These are phyloP conservation scores for Penicillium verrucosum DNA, from an alignment of 2,329 filamentous ascomycete species.

Conservation along the genomic window DNA sequence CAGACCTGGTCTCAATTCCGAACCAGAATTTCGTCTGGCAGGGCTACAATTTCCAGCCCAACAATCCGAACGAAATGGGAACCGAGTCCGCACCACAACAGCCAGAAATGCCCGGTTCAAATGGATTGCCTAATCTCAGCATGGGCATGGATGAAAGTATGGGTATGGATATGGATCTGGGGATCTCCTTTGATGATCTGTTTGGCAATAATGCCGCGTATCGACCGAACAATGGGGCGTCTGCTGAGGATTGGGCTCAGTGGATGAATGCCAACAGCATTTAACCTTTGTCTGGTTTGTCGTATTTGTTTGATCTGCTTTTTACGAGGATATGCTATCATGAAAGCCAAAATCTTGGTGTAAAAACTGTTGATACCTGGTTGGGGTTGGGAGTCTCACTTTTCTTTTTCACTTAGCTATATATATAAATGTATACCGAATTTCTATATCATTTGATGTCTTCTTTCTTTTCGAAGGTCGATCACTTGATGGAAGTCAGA, in stretches of 20 bases:
- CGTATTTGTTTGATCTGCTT: slow-evolving; percentile 1
- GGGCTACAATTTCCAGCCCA: slow-evolving; percentile 36
- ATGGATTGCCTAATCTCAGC: slow-evolving; percentile 23
- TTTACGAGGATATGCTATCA: slow-evolving; percentile 24
- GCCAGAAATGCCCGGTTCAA: slow-evolving; percentile 20
- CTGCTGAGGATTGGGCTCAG: slow-evolving; percentile 39
- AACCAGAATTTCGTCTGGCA: slow-evolving; percentile 44
- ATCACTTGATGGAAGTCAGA: background rate
- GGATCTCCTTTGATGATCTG: slow-evolving; percentile 41
- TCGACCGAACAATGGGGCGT: slow-evolving; percentile 23
- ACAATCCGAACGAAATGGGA: slow-evolving; percentile 13
- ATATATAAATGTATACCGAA: slow-evolving; percentile 1
- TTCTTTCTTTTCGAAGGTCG: too few relatives aligned
- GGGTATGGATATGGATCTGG: slow-evolving; percentile 35
- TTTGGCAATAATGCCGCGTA: slow-evolving; percentile 36
- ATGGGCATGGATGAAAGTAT: slow-evolving; percentile 30
- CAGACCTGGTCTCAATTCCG: slow-evolving; percentile 42
- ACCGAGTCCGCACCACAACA: slow-evolving; percentile 20
- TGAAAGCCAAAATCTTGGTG: slow-evolving; percentile 15
- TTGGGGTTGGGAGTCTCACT: background rate
- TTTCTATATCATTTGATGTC: background rate
- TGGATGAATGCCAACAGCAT: slow-evolving; percentile 37
- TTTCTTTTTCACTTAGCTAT: slow-evolving; percentile 1
- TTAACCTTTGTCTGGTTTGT: slow-evolving; percentile 10
- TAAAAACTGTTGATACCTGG: slow-evolving; percentile 20